Base-by-base conservation (phyloP, 805 yeast species). In the Yarrowia deformans region DNA sequence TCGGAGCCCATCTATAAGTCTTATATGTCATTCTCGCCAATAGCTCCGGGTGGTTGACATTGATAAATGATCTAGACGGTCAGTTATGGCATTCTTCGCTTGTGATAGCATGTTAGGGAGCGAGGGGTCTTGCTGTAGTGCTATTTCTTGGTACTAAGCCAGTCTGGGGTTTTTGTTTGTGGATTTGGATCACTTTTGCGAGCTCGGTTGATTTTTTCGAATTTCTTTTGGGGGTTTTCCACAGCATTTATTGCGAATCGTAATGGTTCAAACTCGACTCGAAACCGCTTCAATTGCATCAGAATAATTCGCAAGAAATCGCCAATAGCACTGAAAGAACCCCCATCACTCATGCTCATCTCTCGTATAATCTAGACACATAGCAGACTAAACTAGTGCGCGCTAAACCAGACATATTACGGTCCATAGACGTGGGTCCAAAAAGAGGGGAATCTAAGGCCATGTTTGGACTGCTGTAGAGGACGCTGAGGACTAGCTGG, bases 61-160 rank as follows among this genome's bases (percentile, higher is more conserved):
- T 54, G 60, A 54, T 54, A 54, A 54, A 54, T 54, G 60, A 54
- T 54, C 60, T 54, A 54, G 60, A 23, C 60, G 45, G 43, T 8
- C 42, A 54, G 60, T 39, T 54, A 54, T 54, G 60, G 45, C 60
- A 37, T 39, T 39, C 60, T 54, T 54, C 60, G 45, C 43, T 19
- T 54, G 42, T 54, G 35, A 34, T 54, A 39, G 60, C 45, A 8
- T 14, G 60, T 3, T 18, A 52, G 18, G n/a, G 14, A 12, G 56
- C 60, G 60, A 54, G 60, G 60, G 60, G 60, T 54, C 35, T 39
- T 14, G n/a, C 32, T 37, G 13, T 54, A 39, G 60, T 23, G n/a
- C 9, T 8, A 0, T n/a, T n/a, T 19, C 18, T 32, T 12, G 16
- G 29, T 35, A 18, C n/a, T 8, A 52, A 32, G 37, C 49, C 54